A percentile compares a stretch with the other conserved stretches of the same genome.
These are phyloP conservation scores for Hericium alpestre DNA, from an alignment of 768 basidiomycete species.

Conservation along the genomic window DNA sequence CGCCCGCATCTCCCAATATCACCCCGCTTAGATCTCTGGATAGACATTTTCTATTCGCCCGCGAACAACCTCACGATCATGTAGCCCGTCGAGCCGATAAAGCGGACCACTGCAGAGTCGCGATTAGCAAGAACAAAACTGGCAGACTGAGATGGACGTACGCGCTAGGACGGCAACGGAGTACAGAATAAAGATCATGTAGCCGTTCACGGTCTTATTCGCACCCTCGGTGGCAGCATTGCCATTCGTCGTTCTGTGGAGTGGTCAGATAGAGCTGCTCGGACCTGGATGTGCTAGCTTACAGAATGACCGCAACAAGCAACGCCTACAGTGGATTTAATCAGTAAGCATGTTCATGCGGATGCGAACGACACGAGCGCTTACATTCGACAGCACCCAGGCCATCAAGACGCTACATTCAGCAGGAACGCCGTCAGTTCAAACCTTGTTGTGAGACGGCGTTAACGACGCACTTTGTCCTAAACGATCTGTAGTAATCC, in stretches of 20 bases:
- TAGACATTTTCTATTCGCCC: slow-evolving; percentile 49
- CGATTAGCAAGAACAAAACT: neutral
- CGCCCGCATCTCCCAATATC: no score
- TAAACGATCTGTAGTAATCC: slow-evolving; percentile 81
- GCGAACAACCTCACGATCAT: slow-evolving; percentile 82
- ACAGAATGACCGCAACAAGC: slow-evolving; percentile 69
- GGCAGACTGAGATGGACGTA: slow-evolving; percentile 32
- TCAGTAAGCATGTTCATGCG: slow-evolving; percentile 1
- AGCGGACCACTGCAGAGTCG: slow-evolving; percentile 56
- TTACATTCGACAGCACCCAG: slow-evolving; percentile 83
- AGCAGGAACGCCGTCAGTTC: neutral
- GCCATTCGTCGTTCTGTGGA: slow-evolving; percentile 33
- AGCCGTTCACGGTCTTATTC: slow-evolving; percentile 58
- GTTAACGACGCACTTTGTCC: slow-evolving; percentile 57
- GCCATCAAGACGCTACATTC: slow-evolving; percentile 49
- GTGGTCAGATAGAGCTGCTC: neutral
- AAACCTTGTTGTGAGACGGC: neutral
- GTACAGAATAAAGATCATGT: slow-evolving; percentile 83
- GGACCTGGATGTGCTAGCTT: slow-evolving; percentile 18
- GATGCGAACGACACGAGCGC: slow-evolving; percentile 16
- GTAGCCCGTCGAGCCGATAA: slow-evolving; percentile 72
- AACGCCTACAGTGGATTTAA: slow-evolving; percentile 35
- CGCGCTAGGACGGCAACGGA: slow-evolving; percentile 82
- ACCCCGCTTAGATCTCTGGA: no score
- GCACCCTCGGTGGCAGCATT: slow-evolving; percentile 39